Conservation (phyloP, 2,329 filamentous ascomycete species). For the Trichoderma oligosporum region DNA sequence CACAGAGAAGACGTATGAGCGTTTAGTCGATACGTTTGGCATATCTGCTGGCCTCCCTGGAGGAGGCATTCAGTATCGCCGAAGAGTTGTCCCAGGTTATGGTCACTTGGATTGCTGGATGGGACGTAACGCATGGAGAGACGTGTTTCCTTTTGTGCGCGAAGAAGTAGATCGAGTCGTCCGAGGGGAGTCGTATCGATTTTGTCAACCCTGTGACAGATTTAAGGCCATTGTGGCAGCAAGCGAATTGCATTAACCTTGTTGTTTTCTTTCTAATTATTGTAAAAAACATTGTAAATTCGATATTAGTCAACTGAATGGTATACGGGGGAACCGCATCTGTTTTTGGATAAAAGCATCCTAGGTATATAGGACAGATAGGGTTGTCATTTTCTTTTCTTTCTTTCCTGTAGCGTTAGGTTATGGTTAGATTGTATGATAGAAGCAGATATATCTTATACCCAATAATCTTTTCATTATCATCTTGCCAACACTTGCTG, state of each 20-base stretch:
- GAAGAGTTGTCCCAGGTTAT: conserved; percentile 53
- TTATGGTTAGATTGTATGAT: no score
- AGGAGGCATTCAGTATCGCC: conserved; percentile 43
- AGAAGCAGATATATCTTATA: no score
- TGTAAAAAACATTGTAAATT: no score
- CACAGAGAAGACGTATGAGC: conserved; percentile 52
- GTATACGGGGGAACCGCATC: no score
- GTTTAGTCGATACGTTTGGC: conserved; percentile 51
- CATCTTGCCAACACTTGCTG: no score
- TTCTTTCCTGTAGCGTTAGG: no score
- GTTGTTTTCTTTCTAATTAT: neutral
- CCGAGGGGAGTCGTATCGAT: conserved; percentile 18
- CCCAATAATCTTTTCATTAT: no score
- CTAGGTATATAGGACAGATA: no score
- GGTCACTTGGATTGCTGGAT: conserved; percentile 62
- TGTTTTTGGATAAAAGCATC: no score
- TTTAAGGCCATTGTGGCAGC: conserved; percentile 5
- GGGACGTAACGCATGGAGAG: conserved; percentile 55
- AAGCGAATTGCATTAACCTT: conserved; percentile 40
- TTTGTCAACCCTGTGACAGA: conserved; percentile 11
- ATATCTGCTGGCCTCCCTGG: conserved; percentile 27
- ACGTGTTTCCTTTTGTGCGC: conserved; percentile 55
- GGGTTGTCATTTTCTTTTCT: no score
- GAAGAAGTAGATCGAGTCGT: conserved; percentile 52
- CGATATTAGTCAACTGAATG: no score